phyloP scores from a whole-genome alignment of 257 asterid species.

The Jacaranda mimosifolia region DNA sequence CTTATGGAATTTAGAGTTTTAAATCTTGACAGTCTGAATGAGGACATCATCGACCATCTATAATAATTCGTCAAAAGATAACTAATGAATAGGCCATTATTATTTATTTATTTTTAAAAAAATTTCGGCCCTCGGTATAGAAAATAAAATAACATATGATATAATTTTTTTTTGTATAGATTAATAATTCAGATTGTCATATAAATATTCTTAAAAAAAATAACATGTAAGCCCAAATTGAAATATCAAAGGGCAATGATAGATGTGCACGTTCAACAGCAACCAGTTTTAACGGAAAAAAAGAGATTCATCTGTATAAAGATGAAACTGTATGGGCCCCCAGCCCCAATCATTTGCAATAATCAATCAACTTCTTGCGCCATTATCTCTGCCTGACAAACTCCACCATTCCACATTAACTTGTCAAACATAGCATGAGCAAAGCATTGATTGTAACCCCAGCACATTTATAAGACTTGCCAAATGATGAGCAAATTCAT shows the following conservation, averaged over 20 bases:
- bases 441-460: neutral
- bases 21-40: too few species aligned
- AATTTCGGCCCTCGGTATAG: too few species aligned
- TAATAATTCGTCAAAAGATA: too few species aligned
- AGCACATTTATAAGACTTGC: neutral
- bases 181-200: too few species aligned
- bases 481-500: conserved; percentile 7
- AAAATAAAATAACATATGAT: too few species aligned
- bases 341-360: conserved; percentile 34
- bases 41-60: too few species aligned
- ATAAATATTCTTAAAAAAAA: too few species aligned
- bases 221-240: neutral
- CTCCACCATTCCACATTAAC: neutral
- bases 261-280: conserved; percentile 19
- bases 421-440: neutral
- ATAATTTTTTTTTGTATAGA: too few species aligned
- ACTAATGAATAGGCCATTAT: too few species aligned
- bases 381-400: neutral
- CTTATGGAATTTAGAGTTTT: too few species aligned
- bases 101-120: too few species aligned
- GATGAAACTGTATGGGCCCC: neutral
- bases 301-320: neutral
- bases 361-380: neutral
- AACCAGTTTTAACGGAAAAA: conserved; percentile 4
- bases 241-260: conserved; percentile 27